Percentiles rank a stretch among this genome's conserved stretches.
phyloP scores from a whole-genome alignment of 1,284 basidiomycete species.

The Kwoniella shivajii region DNA sequence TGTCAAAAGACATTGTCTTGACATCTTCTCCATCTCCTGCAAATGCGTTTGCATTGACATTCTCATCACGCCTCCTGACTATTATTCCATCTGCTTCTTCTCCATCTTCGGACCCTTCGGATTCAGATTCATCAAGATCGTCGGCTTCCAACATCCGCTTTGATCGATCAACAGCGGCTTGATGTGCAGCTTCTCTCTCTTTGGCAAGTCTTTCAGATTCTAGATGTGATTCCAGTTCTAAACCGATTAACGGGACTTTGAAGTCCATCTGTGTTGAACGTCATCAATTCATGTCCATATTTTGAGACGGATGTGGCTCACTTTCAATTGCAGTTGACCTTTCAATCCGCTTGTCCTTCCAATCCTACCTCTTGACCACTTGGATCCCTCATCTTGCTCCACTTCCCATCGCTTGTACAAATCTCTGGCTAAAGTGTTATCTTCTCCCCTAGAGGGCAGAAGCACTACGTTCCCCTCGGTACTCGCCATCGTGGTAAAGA shows the following conservation, averaged over 20 bases:
- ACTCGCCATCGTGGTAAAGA: slow-evolving; percentile 83
- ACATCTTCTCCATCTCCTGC: slow-evolving; percentile 51
- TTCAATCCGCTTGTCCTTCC: slow-evolving; percentile 80
- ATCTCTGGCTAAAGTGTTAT: slow-evolving; percentile 73
- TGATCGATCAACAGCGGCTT: slow-evolving; percentile 78
- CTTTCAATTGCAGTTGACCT: slow-evolving; percentile 66
- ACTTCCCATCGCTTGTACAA: slow-evolving; percentile 86
- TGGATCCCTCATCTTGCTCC: slow-evolving; percentile 71
- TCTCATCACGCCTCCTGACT: slow-evolving; percentile 46
- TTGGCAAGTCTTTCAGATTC: slow-evolving; percentile 76
- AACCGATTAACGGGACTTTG: slow-evolving; percentile 82
- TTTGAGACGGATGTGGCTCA: slow-evolving; percentile 47
- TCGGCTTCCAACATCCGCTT: slow-evolving; percentile 85
- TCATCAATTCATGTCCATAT: not conserved
- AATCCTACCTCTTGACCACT: slow-evolving; percentile 77
- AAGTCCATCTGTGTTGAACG: slow-evolving; percentile 67
- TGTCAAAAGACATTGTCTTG: slow-evolving; percentile 76
- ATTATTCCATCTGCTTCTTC: slow-evolving; percentile 68
- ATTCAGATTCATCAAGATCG: slow-evolving; percentile 64
- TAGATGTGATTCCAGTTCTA: slow-evolving; percentile 79
- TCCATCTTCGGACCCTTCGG: slow-evolving; percentile 59
- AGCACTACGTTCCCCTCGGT: slow-evolving; percentile 81
- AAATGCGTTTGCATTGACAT: slow-evolving; percentile 42
- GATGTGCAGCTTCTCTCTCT: slow-evolving; percentile 83
- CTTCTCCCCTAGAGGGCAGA: slow-evolving; percentile 75